Evolutionary conservation across 169 alveolate genomes (phyloP).

Genomic region (Plasmodium relictum): DNA sequence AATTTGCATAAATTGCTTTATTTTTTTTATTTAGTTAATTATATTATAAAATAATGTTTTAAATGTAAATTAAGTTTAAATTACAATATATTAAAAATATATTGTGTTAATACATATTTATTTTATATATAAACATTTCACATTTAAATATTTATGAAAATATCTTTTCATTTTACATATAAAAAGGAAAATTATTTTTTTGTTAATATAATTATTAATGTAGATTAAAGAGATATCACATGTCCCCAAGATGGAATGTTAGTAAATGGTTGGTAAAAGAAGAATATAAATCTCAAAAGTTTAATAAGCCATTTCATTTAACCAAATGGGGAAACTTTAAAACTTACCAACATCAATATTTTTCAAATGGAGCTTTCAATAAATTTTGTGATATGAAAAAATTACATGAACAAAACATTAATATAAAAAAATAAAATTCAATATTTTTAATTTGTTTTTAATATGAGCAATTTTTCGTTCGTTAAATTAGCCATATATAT

Average conservation of each 20-base stretch:
- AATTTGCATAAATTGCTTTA: neutral
- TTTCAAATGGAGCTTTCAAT: constrained; percentile 47
- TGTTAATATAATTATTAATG: constrained; percentile 26
- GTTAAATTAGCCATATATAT: neutral
- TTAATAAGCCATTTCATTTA: constrained; percentile 71
- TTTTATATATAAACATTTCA: neutral
- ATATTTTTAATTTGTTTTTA: constrained; percentile 1
- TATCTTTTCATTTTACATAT: constrained; percentile 8
- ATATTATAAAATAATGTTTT: neutral
- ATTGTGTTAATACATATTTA: neutral
- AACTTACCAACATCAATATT: constrained; percentile 32
- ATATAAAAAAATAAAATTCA: constrained; percentile 28
- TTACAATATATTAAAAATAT: neutral
- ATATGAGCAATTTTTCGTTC: neutral
- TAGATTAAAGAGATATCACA: constrained; percentile 78
- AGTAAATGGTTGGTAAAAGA: constrained; percentile 77
- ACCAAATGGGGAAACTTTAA: constrained; percentile 78
- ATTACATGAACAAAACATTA: constrained; percentile 53
- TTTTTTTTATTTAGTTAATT: constrained; percentile 6
- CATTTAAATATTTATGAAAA: neutral
- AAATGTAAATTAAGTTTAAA: neutral
- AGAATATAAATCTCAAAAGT: constrained; percentile 70
- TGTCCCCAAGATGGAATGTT: constrained; percentile 78
- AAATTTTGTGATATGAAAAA: constrained; percentile 74
- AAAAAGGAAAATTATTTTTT: constrained; percentile 11